Percentiles rank a stretch among this genome's conserved stretches.
These are phyloP conservation scores for Carex pumila DNA, from an alignment of 176 grass and related monocot genomes.

Conservation along the genomic window DNA sequence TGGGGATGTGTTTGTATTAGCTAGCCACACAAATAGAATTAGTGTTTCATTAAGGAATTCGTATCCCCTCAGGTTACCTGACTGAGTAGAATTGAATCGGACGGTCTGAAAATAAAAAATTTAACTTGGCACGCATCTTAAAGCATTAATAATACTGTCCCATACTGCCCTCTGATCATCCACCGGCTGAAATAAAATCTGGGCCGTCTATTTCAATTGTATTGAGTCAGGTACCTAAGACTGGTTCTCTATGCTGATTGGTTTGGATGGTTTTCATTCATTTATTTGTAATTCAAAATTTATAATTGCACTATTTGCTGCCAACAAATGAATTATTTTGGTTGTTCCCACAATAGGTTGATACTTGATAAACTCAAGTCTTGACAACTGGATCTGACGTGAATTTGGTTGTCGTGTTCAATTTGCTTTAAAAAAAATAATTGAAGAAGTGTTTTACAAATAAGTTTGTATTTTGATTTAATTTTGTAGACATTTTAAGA, in stretches of 20 bases:
- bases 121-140: too few relatives aligned
- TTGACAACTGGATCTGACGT: not conserved
- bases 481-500: too few relatives aligned
- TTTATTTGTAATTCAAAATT: not conserved
- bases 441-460: not conserved
- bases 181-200: too few relatives aligned
- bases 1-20: not conserved
- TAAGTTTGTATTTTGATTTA: too few relatives aligned
- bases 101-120: too few relatives aligned
- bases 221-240: too few relatives aligned
- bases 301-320: not conserved
- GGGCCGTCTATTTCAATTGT: too few relatives aligned
- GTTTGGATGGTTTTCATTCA: not conserved
- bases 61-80: too few relatives aligned
- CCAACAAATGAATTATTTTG: not conserved
- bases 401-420: not conserved
- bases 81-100: too few relatives aligned
- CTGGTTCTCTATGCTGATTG: not conserved
- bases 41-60: not conserved
- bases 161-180: too few relatives aligned
- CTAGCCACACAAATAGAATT: not conserved
- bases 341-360: not conserved
- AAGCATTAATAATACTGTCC: too few relatives aligned
- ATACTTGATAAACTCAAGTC: not conserved
- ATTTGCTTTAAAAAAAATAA: not conserved